Base-by-base conservation (phyloP, 768 basidiomycete species). In the Hypsizygus marmoreus region DNA sequence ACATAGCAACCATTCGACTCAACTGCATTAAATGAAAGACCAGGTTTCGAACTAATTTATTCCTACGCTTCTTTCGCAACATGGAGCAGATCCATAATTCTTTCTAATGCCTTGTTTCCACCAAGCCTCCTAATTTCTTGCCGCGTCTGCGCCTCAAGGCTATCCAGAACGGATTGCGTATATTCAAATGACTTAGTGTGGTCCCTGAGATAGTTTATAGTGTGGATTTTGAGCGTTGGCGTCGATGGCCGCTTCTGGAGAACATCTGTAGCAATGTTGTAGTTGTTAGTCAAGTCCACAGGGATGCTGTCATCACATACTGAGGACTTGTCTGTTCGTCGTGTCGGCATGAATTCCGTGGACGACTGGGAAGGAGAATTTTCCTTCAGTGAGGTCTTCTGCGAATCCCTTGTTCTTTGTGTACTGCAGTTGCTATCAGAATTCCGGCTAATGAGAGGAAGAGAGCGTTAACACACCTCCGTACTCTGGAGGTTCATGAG, bases 311-410 rank as follows among this genome's bases (percentile, higher is more conserved):
- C 10, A 25, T 29, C 23, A 71, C 86, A 50, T 55, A 95, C 94
- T 95, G 43, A 97, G 73, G 25, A 98, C 76, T 64, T 87, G 87
- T 25, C 82, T 77, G 65, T 91, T 92, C 0, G 83, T 76, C 9
- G 71, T 74, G 60, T 93, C 82, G 6, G 88, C 79, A 23, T 88
- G 83, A 36, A 97, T 85, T 14, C 88, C 84, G 63, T 97, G 95
- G 1, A 98, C 85, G 24, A 97, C 76, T 0, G 94, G 95, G 68
- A 98, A 98, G 3, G 91, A 95, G 72, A 98, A 98, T 65, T 98
- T 98, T 6, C 95, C 95, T 69, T 97, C 95, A 0, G 91, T 87
- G 11, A 98, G 73, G 61, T 98, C 95, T 66, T 98, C 95, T 0
- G 89, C 90, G 63, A 91, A 95, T 2, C 88, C 88, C 61, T 91